phyloP scores from a whole-genome alignment of 176 grass and related monocot species.

The Leersia perrieri region DNA sequence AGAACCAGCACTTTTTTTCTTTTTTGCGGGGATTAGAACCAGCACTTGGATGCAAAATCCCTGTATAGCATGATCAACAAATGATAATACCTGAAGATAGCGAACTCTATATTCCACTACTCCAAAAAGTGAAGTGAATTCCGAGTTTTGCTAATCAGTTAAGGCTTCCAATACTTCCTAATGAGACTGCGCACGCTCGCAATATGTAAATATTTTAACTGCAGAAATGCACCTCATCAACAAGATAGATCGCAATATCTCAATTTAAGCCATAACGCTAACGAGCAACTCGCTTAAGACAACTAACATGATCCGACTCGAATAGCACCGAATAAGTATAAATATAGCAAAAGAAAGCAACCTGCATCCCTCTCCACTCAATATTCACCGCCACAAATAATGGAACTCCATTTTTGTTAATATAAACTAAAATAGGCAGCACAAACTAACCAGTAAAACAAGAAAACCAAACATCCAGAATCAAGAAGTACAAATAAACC shows the following conservation, averaged over 20 bases:
- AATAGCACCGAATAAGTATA: too few species aligned
- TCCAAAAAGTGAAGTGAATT: background rate
- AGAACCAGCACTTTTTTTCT: slow-evolving; percentile 4
- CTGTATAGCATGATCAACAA: background rate
- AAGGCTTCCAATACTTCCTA: background rate
- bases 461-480: background rate
- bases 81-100: background rate
- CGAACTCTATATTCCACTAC: background rate
- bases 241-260: slow-evolving; percentile 5
- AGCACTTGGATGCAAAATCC: background rate
- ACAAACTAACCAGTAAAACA: slow-evolving; percentile 2
- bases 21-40: too few species aligned
- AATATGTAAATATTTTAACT: background rate
- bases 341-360: slow-evolving; percentile 15
- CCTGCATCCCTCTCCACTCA: background rate
- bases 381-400: background rate
- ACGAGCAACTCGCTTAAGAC: background rate
- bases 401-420: slow-evolving; percentile 3
- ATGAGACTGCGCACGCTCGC: too few species aligned
- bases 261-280: background rate
- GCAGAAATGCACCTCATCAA: slow-evolving; percentile 9
- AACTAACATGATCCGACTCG: background rate
- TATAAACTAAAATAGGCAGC: background rate
- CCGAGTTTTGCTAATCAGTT: background rate
- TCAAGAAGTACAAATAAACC: background rate